A percentile compares a stretch with the other conserved stretches of the same genome.
Conservation (phyloP, 768 basidiomycete genomes). For the Hebeloma cylindrosporum region DNA sequence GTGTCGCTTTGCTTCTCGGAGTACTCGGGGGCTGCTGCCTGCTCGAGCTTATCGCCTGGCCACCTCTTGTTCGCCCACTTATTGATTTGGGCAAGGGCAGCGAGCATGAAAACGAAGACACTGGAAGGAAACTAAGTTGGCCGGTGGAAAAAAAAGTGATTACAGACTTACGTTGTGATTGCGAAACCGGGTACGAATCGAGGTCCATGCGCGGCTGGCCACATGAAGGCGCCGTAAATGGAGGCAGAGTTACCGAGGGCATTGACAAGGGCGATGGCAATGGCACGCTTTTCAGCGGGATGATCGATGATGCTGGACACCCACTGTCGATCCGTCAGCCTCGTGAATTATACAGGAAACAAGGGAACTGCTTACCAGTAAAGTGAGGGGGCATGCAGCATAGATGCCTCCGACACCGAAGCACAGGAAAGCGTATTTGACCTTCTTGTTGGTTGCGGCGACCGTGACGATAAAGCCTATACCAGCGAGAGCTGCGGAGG, state of each 20-base stretch:
- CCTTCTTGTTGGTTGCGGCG: slow-evolving; percentile 1
- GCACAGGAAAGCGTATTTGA: slow-evolving; percentile 7
- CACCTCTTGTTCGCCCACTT: slow-evolving; percentile 5
- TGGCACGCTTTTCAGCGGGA: slow-evolving; percentile 4
- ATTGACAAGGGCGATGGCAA: slow-evolving; percentile 6
- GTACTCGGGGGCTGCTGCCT: no score
- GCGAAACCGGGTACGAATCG: slow-evolving; percentile 2
- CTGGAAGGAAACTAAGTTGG: not conserved
- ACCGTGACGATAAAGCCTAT: slow-evolving; percentile 2
- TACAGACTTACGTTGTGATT: slow-evolving; percentile 1
- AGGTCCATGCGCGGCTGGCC: slow-evolving; percentile 1
- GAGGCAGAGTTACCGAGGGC: slow-evolving; percentile 8
- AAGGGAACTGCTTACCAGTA: not conserved
- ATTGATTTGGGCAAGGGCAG: not conserved
- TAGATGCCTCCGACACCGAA: slow-evolving; percentile 3
- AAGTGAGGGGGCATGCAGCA: slow-evolving; percentile 2
- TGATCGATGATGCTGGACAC: slow-evolving; percentile 5
- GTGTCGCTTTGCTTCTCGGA: slow-evolving; percentile 1
- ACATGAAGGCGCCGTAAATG: slow-evolving; percentile 5
- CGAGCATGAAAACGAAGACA: slow-evolving; percentile 5
- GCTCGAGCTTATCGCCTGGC: slow-evolving; percentile 1
- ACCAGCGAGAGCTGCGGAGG: not conserved
- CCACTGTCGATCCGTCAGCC: not conserved
- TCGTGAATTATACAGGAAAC: not conserved
- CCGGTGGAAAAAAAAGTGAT: not conserved